Percentiles rank a stretch among this genome's conserved stretches.
Evolutionary conservation across 768 basidiomycete genomes (phyloP).

Genomic region (Mrakia gelida): DNA sequence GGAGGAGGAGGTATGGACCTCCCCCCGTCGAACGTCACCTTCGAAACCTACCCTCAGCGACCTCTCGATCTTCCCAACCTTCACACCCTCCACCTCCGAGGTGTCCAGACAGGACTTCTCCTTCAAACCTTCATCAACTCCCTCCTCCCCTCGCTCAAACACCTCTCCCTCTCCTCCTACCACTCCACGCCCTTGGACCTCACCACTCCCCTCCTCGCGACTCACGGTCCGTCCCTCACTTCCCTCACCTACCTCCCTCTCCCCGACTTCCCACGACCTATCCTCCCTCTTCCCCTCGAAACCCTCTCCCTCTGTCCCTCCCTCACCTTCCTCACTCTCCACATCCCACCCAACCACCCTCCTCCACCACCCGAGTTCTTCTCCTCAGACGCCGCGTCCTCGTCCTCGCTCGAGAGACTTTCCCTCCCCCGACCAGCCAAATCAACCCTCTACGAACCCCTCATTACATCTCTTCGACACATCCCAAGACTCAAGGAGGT

Average conservation of each 20-base stretch:
- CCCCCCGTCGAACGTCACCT: constrained; percentile 13
- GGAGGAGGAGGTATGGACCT: constrained; percentile 33
- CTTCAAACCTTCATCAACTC: constrained; percentile 35
- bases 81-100: constrained; percentile 37
- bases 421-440: constrained; percentile 32
- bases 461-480: background rate
- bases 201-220: constrained; percentile 35
- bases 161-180: constrained; percentile 37
- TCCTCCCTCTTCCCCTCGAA: constrained; percentile 34
- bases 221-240: constrained; percentile 38
- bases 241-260: constrained; percentile 39
- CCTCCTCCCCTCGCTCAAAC: constrained; percentile 36
- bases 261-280: constrained; percentile 37
- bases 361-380: constrained; percentile 30
- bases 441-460: constrained; percentile 5
- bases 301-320: constrained; percentile 37
- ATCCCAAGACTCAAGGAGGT: constrained; percentile 5
- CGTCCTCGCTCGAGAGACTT: constrained; percentile 35
- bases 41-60: constrained; percentile 2
- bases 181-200: constrained; percentile 32
- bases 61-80: constrained; percentile 36
- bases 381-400: background rate
- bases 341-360: constrained; percentile 30
- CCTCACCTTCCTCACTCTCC: constrained; percentile 35
- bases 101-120: constrained; percentile 35